Conservation (phyloP, 352 stramenopile genomes). For the Phytophthora gonapodyides region DNA sequence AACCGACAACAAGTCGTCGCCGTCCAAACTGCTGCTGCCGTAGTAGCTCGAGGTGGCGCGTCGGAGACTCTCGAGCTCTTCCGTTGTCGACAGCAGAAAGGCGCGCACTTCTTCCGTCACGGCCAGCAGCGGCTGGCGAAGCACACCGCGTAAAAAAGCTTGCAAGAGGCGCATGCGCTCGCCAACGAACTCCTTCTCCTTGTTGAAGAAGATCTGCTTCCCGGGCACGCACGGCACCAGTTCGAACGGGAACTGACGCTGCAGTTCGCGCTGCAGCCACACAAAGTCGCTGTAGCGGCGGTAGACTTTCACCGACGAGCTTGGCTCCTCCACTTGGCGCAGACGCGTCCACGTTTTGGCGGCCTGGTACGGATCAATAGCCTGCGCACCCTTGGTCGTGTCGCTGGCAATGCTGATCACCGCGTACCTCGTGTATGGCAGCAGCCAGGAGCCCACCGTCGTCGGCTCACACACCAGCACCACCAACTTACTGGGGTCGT, state of each 20-base stretch:
- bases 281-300: constrained; percentile 88
- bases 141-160: constrained; percentile 76
- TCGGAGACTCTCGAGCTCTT: constrained; percentile 78
- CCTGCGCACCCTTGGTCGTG: constrained; percentile 35
- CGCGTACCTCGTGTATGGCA: constrained; percentile 85
- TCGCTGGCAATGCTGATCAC: constrained; percentile 81
- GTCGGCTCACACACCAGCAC: constrained; percentile 82
- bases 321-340: constrained; percentile 70
- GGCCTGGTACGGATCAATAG: constrained; percentile 69
- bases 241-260: constrained; percentile 71
- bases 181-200: constrained; percentile 85
- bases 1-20: constrained; percentile 48
- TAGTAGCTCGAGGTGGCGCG: constrained; percentile 50
- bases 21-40: constrained; percentile 39
- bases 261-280: constrained; percentile 75
- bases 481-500: constrained; percentile 81
- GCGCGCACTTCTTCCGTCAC: constrained; percentile 69
- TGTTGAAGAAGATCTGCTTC: constrained; percentile 87
- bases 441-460: constrained; percentile 80
- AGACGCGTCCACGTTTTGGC: constrained; percentile 81
- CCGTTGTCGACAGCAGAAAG: constrained; percentile 79
- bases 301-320: constrained; percentile 83
- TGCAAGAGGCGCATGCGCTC: constrained; percentile 83
- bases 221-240: constrained; percentile 74
- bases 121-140: constrained; percentile 69